Base-by-base conservation (phyloP, 352 stramenopile genomes). In the Globisporangium sylvaticum region DNA sequence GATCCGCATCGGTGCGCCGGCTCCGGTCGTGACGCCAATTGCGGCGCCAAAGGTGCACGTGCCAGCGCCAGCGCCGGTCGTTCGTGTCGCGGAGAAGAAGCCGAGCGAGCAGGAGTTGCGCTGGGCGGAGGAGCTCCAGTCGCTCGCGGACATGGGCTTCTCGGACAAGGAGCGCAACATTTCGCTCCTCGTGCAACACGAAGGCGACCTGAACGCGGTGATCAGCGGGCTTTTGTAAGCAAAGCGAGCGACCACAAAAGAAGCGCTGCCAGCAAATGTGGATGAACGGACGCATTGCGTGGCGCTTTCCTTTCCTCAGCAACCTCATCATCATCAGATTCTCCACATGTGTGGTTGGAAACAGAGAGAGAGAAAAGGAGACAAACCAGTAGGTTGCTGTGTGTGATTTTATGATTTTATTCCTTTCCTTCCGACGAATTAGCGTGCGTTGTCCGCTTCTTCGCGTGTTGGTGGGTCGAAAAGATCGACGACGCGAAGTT, bases 91-190 rank as follows among this genome's bases (percentile, higher is more conserved):
- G 7, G 61, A 71, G 56, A 60, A 66, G 29, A 76, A 79, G 59
- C 55, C 60, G 32, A 80, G 58, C 12, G 71, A 84, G 4, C 73
- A 82, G 8, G 76, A 89, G 32, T 56, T 80, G 56, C 77, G 75
- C 62, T 92, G 80, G 81, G 59, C 66, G 0, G 69, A 65, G 24
- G 66, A 87, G 42, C 72, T 92, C 48, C 66, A 79, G 52, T 67
- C 72, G 25, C 69, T 94, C 34, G 72, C 60, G 1, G 79, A 90
- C 39, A 94, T 94, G 87, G 84, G 87, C 32, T 94, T 94, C 52
- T 71, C 68, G 39, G 78, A 93, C 65, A 79, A 76, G 9, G 53
- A 78, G 10, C 76, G 69, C 68, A 91, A 88, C 71, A 64, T 82
- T 39, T 61, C 74, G 46, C 73, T 95, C 44, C 73, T 95, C 12